A percentile compares a stretch with the other conserved stretches of the same genome.
Conservation (phyloP, 164 flowering plant genomes). For the Brasenia schreberi region DNA sequence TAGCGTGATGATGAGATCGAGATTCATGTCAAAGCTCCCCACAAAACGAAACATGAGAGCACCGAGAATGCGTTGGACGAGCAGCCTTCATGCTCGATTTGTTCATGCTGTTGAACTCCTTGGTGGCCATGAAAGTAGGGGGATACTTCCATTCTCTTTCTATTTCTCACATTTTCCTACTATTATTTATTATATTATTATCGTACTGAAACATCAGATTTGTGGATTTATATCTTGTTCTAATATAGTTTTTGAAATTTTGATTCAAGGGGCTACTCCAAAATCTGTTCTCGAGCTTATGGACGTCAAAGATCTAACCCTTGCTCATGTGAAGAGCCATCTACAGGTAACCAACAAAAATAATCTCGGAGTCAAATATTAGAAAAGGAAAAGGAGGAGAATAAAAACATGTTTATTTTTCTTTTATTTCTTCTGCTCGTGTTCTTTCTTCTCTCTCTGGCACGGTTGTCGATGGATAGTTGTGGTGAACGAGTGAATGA, state of each 20-base stretch:
- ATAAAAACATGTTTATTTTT: neutral
- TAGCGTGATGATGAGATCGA: conserved; percentile 34
- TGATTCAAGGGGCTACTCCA: conserved; percentile 54
- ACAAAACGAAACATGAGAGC: conserved; percentile 55
- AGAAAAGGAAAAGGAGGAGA: neutral
- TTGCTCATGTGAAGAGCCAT: conserved; percentile 77
- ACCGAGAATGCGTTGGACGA: conserved; percentile 71
- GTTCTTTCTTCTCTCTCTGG: conserved; percentile 5
- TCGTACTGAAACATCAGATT: conserved; percentile 23
- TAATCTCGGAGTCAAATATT: neutral
- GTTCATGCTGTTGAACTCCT: conserved; percentile 73
- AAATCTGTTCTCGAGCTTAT: conserved; percentile 76
- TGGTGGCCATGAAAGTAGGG: conserved; percentile 70
- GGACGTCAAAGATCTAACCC: conserved; percentile 71
- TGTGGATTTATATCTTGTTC: neutral
- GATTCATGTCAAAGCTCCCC: conserved; percentile 37
- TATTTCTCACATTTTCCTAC: neutral
- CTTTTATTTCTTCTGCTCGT: neutral
- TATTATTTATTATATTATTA: conserved; percentile 20
- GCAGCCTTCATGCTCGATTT: conserved; percentile 55
- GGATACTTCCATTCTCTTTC: neutral
- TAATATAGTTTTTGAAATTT: conserved; percentile 1
- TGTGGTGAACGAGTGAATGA: conserved; percentile 9
- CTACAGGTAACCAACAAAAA: conserved; percentile 35
- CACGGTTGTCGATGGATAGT: conserved; percentile 29